phyloP scores from a whole-genome alignment of 164 flowering plant species.

The Umbellularia californica region DNA sequence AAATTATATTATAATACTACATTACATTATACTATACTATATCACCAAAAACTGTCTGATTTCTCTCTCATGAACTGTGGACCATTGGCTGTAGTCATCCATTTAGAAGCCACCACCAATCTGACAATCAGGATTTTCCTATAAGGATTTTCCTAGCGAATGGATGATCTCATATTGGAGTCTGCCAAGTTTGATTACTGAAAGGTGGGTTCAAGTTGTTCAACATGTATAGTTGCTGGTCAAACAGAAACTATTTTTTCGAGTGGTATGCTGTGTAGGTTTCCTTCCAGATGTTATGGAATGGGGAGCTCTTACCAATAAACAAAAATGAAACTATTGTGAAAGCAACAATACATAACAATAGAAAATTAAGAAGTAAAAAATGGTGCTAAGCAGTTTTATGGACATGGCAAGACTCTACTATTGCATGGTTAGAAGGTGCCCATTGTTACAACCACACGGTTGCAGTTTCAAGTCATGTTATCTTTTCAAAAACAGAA shows the following conservation, averaged over 20 bases:
- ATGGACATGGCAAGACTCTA: background rate
- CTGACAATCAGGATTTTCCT: background rate
- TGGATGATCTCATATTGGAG: too few species aligned
- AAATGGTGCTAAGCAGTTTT: background rate
- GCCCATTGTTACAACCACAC: too few species aligned
- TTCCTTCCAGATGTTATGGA: background rate
- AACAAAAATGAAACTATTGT: background rate
- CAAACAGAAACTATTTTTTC: too few species aligned
- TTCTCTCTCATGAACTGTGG: too few species aligned
- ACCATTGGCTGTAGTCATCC: too few species aligned
- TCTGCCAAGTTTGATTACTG: background rate
- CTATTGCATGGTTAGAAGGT: too few species aligned
- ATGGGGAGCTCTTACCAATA: background rate
- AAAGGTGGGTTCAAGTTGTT: background rate
- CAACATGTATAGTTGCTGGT: background rate
- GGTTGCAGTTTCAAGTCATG: too few species aligned
- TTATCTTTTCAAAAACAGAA: too few species aligned
- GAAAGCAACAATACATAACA: background rate
- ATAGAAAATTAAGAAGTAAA: background rate
- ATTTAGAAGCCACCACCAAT: background rate
- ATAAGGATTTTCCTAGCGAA: background rate
- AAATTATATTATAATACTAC: too few species aligned
- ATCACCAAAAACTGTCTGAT: too few species aligned
- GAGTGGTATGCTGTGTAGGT: background rate
- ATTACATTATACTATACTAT: too few species aligned